These are phyloP conservation scores for Trichosporon inkin DNA, from an alignment of 1,284 basidiomycete genomes.

Conservation along the genomic window DNA sequence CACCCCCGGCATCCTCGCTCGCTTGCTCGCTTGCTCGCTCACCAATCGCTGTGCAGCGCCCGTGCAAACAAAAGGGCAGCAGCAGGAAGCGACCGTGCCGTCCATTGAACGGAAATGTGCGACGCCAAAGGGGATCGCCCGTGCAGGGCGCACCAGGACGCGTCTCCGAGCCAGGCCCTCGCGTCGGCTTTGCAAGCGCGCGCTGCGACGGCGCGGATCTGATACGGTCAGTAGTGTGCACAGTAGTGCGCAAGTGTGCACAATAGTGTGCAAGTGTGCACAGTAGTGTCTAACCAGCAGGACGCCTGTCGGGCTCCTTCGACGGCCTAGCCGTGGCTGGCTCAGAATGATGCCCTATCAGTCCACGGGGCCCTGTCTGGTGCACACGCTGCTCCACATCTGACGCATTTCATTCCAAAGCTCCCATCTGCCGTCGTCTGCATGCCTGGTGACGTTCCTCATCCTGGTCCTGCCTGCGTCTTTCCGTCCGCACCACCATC, in stretches of 20 bases:
- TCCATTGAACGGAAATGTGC: not conserved
- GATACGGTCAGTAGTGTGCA: too few relatives aligned
- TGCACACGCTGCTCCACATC: not conserved
- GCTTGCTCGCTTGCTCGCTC: not conserved
- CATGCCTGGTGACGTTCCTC: too few relatives aligned
- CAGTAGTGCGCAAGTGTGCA: too few relatives aligned
- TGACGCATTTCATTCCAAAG: too few relatives aligned
- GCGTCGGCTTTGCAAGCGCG: too few relatives aligned
- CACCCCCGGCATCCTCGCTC: not conserved
- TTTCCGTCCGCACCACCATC: not conserved
- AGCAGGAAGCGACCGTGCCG: not conserved
- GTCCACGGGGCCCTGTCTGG: not conserved
- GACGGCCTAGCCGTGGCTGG: not conserved
- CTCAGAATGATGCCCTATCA: not conserved
- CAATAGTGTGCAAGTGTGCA: too few relatives aligned
- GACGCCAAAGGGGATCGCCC: not conserved
- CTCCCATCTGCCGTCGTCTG: too few relatives aligned
- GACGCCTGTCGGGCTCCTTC: too few relatives aligned
- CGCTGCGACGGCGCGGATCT: too few relatives aligned
- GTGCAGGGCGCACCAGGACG: not conserved
- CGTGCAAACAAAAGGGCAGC: not conserved
- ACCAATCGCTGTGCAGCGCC: not conserved
- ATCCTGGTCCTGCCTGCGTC: too few relatives aligned
- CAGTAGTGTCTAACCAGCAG: too few relatives aligned
- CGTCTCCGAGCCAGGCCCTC: not conserved